A percentile compares a stretch with the other conserved stretches of the same genome.
These are phyloP conservation scores for Plantago major DNA, from an alignment of 257 asterid genomes.

Conservation along the genomic window DNA sequence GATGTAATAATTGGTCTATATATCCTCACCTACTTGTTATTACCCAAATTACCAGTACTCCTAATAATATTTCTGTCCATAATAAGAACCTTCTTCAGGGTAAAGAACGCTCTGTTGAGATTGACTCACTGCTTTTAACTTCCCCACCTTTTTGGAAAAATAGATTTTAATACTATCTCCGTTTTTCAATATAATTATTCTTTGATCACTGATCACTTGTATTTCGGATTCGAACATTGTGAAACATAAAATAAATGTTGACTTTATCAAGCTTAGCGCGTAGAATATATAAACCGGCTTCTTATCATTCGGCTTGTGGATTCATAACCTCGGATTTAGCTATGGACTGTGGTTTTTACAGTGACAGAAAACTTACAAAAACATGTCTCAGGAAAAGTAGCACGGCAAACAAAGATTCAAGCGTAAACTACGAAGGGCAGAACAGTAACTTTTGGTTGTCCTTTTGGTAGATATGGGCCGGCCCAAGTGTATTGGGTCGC, in stretches of 20 bases:
- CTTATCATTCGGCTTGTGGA: no score
- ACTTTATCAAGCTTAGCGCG: no score
- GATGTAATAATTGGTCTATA: constrained; percentile 26
- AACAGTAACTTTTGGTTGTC: constrained; percentile 16
- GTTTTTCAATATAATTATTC: no score
- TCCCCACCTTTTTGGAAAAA: no score
- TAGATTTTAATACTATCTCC: no score
- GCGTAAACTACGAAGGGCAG: constrained; percentile 20
- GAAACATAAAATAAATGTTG: no score
- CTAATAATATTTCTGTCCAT: not conserved
- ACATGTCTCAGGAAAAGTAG: constrained; percentile 28
- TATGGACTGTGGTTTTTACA: constrained; percentile 2
- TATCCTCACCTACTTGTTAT: constrained; percentile 18
- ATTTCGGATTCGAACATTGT: no score
- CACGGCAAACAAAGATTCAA: constrained; percentile 21
- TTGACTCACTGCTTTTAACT: not conserved
- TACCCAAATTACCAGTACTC: constrained; percentile 14
- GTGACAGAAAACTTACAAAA: constrained; percentile 9
- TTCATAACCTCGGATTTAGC: not conserved
- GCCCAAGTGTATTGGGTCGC: constrained; percentile 43
- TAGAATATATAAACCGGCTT: no score
- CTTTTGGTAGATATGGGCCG: constrained; percentile 39
- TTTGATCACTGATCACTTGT: no score
- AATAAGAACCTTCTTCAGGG: not conserved
- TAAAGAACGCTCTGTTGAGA: not conserved